phyloP scores from a whole-genome alignment of 805 yeast genomes.

The Hanseniaspora hatyaiensis region DNA sequence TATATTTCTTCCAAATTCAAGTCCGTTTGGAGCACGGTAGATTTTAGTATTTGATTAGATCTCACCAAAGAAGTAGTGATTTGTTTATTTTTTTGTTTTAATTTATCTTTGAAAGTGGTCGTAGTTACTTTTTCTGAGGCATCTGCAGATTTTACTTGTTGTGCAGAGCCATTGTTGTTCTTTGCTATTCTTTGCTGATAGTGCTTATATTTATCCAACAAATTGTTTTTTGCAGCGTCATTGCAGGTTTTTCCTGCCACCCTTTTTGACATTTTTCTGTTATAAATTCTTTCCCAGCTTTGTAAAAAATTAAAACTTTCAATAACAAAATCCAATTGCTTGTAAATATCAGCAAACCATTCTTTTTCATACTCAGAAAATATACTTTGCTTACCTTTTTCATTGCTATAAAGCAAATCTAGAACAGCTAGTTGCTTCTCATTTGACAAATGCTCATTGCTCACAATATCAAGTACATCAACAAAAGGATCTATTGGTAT shows the following conservation, averaged over 20 bases:
- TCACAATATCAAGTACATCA: conserved; percentile 6
- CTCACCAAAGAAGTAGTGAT: conserved; percentile 27
- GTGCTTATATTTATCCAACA: neutral
- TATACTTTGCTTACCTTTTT: too few species aligned
- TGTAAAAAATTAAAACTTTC: conserved; percentile 7
- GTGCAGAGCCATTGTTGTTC: neutral
- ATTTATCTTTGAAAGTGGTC: conserved; percentile 22
- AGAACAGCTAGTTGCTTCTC: neutral
- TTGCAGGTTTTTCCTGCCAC: neutral
- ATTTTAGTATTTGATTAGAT: conserved; percentile 27
- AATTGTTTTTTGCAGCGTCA: neutral
- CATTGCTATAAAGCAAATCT: neutral
- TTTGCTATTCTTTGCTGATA: neutral
- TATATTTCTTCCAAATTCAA: conserved; percentile 28
- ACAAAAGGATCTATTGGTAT: conserved; percentile 15
- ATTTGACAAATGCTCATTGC: conserved; percentile 9
- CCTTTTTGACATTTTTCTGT: neutral
- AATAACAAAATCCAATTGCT: neutral
- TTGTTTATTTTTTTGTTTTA: conserved; percentile 24
- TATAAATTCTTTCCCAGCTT: conserved; percentile 7
- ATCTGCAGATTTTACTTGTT: neutral
- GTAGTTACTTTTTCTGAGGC: conserved; percentile 4
- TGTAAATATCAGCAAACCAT: conserved; percentile 7
- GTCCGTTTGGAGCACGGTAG: conserved; percentile 29
- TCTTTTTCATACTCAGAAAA: conserved; percentile 7